Evolutionary conservation across 2,329 filamentous ascomycete species (phyloP).

Genomic region (Penicillium sp.): DNA sequence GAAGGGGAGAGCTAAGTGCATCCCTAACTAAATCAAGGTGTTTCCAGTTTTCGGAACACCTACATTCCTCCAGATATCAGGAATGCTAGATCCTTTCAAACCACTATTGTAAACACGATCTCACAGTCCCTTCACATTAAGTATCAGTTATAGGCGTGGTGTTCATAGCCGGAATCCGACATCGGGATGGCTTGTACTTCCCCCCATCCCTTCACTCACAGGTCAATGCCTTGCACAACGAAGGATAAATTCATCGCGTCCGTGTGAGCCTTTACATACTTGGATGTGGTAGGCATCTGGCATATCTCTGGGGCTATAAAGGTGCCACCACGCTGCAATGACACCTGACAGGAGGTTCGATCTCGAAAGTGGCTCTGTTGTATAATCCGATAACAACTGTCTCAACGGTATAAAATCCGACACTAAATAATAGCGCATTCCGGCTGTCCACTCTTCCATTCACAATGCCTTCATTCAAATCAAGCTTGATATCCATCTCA

Average conservation of each 20-base stretch:
- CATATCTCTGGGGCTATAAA: neutral
- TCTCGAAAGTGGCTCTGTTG: neutral
- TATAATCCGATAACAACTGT: neutral
- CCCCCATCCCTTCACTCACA: slow-evolving; percentile 1
- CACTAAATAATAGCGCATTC: neutral
- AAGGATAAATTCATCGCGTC: slow-evolving; percentile 4
- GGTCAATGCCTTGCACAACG: slow-evolving; percentile 1
- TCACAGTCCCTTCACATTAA: neutral
- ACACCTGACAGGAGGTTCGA: neutral
- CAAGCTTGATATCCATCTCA: neutral
- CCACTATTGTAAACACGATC: too few relatives aligned
- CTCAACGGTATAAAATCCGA: neutral
- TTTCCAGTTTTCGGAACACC: neutral
- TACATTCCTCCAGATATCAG: neutral
- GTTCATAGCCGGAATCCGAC: slow-evolving; percentile 1
- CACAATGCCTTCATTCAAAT: slow-evolving; percentile 4
- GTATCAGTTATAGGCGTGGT: neutral
- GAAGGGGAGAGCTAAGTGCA: neutral
- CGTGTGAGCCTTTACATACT: slow-evolving; percentile 5
- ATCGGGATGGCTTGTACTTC: slow-evolving; percentile 10
- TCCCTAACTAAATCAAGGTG: neutral
- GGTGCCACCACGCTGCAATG: neutral
- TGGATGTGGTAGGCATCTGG: neutral
- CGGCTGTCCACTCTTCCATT: neutral
- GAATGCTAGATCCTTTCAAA: neutral